These are phyloP conservation scores for Catharanthus roseus DNA, from an alignment of 257 asterid species.

Conservation along the genomic window DNA sequence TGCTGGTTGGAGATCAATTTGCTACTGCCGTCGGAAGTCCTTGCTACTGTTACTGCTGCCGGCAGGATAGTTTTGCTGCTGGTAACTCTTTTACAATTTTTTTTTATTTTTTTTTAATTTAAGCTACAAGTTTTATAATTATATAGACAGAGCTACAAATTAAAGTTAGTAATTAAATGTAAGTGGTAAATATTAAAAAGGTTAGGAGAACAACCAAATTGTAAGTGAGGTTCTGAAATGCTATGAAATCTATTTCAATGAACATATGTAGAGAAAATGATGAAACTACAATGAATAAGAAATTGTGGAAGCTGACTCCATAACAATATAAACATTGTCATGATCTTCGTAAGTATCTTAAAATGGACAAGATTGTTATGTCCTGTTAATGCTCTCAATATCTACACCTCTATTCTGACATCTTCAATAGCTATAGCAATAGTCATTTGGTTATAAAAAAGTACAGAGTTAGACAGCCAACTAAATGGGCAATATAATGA, in stretches of 20 bases:
- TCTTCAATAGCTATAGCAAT: conserved; percentile 89
- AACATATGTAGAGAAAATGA: conserved; percentile 3
- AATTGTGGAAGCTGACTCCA: conserved; percentile 64
- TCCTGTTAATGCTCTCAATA: conserved; percentile 83
- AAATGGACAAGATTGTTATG: conserved; percentile 63
- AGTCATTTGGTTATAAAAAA: conserved; percentile 50
- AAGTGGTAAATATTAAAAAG: not conserved
- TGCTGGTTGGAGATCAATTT: no score
- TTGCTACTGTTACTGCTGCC: no score
- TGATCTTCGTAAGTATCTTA: conserved; percentile 79
- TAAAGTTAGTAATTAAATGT: no score
- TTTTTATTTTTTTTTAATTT: no score
- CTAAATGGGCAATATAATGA: not conserved
- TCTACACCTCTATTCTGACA: conserved; percentile 86
- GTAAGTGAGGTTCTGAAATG: not conserved
- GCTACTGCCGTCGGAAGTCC: no score
- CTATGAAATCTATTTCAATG: not conserved
- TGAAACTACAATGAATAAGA: not conserved
- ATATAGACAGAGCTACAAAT: no score
- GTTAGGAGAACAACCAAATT: not conserved
- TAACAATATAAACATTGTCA: conserved; percentile 80
- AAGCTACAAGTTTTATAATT: no score
- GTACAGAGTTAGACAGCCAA: conserved; percentile 10
- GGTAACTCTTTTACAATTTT: no score
- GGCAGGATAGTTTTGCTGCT: no score